Percentiles rank a stretch among this genome's conserved stretches.
phyloP scores from a whole-genome alignment of 2,329 filamentous ascomycete species.

The Fusarium sp. region DNA sequence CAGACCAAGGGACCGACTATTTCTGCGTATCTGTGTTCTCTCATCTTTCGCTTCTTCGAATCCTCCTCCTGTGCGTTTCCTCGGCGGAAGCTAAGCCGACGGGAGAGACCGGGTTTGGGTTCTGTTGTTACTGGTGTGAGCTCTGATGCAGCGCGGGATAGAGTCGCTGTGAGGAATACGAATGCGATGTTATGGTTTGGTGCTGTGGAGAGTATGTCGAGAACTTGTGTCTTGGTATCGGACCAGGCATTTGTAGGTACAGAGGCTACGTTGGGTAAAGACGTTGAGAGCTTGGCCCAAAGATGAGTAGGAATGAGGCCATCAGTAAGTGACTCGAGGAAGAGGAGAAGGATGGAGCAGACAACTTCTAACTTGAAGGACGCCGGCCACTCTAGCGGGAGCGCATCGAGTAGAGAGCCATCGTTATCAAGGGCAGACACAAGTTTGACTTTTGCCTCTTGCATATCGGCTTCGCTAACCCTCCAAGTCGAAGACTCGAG shows the following conservation, averaged over 20 bases:
- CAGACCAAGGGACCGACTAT: conserved; percentile 75
- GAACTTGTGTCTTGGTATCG: conserved; percentile 65
- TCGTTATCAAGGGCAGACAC: conserved; percentile 81
- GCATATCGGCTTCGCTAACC: conserved; percentile 38
- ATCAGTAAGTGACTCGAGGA: conserved; percentile 80
- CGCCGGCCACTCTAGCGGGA: conserved; percentile 72
- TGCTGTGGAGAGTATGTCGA: conserved; percentile 78
- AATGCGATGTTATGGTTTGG: conserved; percentile 90
- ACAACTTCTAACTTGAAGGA: conserved; percentile 80
- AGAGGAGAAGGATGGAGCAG: conserved; percentile 77
- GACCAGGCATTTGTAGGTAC: conserved; percentile 48
- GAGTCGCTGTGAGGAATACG: conserved; percentile 84
- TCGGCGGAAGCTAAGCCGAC: conserved; percentile 62
- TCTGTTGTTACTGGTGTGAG: conserved; percentile 57
- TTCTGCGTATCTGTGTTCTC: conserved; percentile 72
- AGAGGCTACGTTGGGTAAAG: conserved; percentile 58
- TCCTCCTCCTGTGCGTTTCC: conserved; percentile 48
- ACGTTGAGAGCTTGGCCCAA: conserved; percentile 76
- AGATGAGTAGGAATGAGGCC: conserved; percentile 78
- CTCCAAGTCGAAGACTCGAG: conserved; percentile 61
- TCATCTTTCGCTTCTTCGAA: conserved; percentile 62
- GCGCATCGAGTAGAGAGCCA: conserved; percentile 67
- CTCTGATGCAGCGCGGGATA: conserved; percentile 67
- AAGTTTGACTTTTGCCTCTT: conserved; percentile 53
- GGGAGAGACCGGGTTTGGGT: conserved; percentile 52